These are phyloP conservation scores for Nemania sp. DNA, from an alignment of 2,329 filamentous ascomycete species.

Conservation along the genomic window DNA sequence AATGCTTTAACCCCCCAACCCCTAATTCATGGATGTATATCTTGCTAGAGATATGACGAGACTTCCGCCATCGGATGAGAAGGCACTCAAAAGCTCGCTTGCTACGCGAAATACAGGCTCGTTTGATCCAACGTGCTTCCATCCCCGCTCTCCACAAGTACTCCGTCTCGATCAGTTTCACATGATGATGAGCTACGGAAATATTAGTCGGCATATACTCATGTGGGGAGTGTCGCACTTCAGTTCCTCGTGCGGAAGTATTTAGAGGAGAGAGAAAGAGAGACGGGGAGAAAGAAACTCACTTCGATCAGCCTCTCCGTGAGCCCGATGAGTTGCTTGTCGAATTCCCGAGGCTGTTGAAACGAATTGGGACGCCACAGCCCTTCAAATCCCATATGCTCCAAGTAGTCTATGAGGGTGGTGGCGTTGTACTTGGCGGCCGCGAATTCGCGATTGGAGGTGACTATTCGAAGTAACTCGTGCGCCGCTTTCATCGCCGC, in stretches of 20 bases:
- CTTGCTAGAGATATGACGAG: background rate
- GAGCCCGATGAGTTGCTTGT: constrained; percentile 56
- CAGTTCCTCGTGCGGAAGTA: background rate
- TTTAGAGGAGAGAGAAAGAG: background rate
- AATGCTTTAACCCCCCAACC: background rate
- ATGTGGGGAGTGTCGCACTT: background rate
- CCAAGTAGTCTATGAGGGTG: constrained; percentile 57
- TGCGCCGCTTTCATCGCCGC: constrained; percentile 65
- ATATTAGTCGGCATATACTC: constrained; percentile 20
- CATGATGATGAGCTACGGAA: constrained; percentile 28
- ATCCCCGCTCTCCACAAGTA: background rate
- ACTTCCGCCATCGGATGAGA: background rate
- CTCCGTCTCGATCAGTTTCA: background rate
- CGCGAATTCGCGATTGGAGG: constrained; percentile 57
- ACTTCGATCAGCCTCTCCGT: constrained; percentile 67
- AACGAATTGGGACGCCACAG: constrained; percentile 63
- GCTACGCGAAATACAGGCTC: constrained; percentile 8
- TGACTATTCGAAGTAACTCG: constrained; percentile 61
- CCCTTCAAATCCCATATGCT: constrained; percentile 66
- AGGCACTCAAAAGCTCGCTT: background rate
- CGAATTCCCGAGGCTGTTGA: constrained; percentile 53
- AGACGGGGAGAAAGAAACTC: no score
- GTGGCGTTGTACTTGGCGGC: constrained; percentile 53
- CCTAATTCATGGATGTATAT: background rate
- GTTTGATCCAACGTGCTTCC: background rate